Evolutionary conservation across 1,139 yeast genomes (phyloP).

Genomic region (Kodamaea fungicola): DNA sequence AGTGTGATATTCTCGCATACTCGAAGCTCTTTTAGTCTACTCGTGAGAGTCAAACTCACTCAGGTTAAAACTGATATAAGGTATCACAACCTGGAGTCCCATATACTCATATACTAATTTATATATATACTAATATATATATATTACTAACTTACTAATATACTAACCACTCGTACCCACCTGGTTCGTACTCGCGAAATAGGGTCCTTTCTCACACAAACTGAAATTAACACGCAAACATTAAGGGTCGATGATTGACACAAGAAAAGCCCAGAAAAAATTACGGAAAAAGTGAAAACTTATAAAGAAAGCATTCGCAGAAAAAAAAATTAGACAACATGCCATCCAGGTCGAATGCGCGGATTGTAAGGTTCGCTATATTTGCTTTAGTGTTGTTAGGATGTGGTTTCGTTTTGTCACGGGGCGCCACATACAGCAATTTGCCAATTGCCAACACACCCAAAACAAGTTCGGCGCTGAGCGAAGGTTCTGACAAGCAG

Average conservation of each 20-base stretch:
- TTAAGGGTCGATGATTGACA: background rate
- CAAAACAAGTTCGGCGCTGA: constrained; percentile 6
- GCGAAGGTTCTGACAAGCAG: constrained; percentile 5
- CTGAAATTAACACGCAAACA: background rate
- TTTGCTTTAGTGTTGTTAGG: constrained; percentile 55
- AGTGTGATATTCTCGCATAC: no score
- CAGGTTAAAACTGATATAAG: no score
- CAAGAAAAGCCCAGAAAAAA: background rate
- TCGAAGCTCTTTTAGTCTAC: no score
- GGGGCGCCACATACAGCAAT: constrained; percentile 51
- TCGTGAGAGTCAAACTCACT: no score
- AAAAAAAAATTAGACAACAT: constrained; percentile 10
- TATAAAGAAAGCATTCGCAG: background rate
- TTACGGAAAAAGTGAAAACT: background rate
- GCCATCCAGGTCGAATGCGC: constrained; percentile 57
- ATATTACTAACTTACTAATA: no score
- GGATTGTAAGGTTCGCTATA: constrained; percentile 57
- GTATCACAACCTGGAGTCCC: no score
- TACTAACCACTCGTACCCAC: no score
- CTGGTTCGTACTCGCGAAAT: no score
- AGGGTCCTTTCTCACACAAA: no score
- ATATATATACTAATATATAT: no score
- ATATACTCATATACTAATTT: no score
- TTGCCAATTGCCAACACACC: constrained; percentile 11
- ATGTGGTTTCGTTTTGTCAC: constrained; percentile 59